phyloP scores from a whole-genome alignment of 2,329 filamentous ascomycete species.

The Aspergillus aculeatinus region DNA sequence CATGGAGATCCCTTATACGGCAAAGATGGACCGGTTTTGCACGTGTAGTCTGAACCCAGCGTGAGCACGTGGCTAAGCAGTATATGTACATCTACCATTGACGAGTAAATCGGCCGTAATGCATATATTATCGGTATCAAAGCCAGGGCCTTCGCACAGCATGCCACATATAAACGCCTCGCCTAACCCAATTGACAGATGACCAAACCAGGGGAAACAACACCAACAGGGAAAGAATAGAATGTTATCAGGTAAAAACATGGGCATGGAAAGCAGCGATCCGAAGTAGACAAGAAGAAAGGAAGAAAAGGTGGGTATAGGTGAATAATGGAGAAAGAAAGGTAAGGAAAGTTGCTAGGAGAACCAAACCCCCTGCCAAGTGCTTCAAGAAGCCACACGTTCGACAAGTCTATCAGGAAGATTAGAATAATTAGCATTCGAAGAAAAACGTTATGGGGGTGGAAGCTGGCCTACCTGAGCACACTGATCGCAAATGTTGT shows the following conservation, averaged over 20 bases:
- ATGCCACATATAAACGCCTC: neutral
- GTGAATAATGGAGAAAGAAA: neutral
- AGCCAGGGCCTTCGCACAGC: neutral
- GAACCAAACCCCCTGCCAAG: neutral
- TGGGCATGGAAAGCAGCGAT: neutral
- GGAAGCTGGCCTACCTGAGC: constrained; percentile 55
- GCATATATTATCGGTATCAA: constrained; percentile 6
- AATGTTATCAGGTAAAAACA: neutral
- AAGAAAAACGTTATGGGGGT: neutral
- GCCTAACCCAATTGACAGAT: neutral
- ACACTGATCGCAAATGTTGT: constrained; percentile 86
- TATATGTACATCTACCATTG: constrained; percentile 11
- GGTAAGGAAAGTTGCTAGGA: neutral
- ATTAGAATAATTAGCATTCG: constrained; percentile 26
- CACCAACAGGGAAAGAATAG: neutral
- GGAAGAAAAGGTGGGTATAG: neutral
- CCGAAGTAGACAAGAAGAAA: neutral
- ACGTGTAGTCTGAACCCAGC: constrained; percentile 30
- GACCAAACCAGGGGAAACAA: neutral
- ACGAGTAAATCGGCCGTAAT: neutral
- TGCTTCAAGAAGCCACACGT: constrained; percentile 25
- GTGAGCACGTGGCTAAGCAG: neutral
- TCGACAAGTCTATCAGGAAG: constrained; percentile 38
- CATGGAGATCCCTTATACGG: constrained; percentile 61
- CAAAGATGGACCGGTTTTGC: constrained; percentile 52